These are phyloP conservation scores for Saccharomycopsis fibuligera DNA, from an alignment of 805 yeast species.

Conservation along the genomic window DNA sequence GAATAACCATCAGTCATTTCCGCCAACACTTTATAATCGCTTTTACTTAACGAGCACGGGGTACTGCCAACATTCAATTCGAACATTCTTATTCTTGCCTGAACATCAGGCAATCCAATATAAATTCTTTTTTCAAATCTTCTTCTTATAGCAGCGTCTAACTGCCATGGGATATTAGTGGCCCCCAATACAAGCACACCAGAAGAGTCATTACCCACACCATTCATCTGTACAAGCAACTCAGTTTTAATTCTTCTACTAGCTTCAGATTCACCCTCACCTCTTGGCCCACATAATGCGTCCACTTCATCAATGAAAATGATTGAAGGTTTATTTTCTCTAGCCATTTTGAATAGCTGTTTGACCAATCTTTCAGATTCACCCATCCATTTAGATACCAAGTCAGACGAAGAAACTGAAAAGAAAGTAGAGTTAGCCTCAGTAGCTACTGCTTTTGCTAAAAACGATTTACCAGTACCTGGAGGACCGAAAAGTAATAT, in stretches of 20 bases:
- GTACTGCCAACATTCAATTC: conserved; percentile 88
- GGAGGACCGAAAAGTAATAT: conserved; percentile 89
- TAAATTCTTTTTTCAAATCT: conserved; percentile 94
- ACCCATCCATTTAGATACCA: conserved; percentile 99
- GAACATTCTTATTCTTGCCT: conserved; percentile 89
- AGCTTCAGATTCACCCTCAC: conserved; percentile 97
- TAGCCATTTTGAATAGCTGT: conserved; percentile 90
- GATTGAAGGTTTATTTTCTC: conserved; percentile 92
- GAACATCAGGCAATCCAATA: conserved; percentile 90
- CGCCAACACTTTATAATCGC: conserved; percentile 73
- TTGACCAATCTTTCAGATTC: conserved; percentile 94
- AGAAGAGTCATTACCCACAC: conserved; percentile 90
- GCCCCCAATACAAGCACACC: conserved; percentile 97
- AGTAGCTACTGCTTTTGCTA: conserved; percentile 98
- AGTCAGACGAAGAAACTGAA: conserved; percentile 91
- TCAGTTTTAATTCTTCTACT: conserved; percentile 94
- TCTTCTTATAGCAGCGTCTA: conserved; percentile 95
- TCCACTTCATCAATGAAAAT: conserved; percentile 98
- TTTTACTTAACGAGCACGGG: conserved; percentile 68
- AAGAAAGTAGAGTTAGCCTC: conserved; percentile 97
- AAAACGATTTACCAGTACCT: conserved; percentile 95
- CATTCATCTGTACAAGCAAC: conserved; percentile 95
- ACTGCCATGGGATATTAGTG: conserved; percentile 97
- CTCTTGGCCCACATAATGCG: conserved; percentile 96
- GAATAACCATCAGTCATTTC: conserved; percentile 96